Evolutionary conservation across 495 filamentous ascomycete species (phyloP).

Genomic region (Tuber indicum): DNA sequence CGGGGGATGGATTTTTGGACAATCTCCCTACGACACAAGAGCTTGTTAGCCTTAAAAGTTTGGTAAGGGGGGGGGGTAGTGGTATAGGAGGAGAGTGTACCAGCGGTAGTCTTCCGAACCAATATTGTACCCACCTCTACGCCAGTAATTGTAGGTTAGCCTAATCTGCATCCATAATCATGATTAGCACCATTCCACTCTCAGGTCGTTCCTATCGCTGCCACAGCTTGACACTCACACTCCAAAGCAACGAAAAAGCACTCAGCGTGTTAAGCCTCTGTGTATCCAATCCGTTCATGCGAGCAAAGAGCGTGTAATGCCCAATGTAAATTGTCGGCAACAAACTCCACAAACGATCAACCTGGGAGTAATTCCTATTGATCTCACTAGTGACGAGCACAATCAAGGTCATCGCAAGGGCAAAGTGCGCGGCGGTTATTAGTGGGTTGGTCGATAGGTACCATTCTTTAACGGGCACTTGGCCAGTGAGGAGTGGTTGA

Average conservation of each 20-base stretch:
- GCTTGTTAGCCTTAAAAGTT: constrained; percentile 10
- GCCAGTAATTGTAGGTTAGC: constrained; percentile 94
- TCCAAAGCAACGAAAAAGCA: constrained; percentile 69
- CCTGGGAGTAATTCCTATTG: constrained; percentile 88
- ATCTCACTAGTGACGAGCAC: constrained; percentile 71
- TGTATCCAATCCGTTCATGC: constrained; percentile 64
- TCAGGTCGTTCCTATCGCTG: neutral
- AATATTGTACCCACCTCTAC: constrained; percentile 81
- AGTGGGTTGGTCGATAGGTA: constrained; percentile 87
- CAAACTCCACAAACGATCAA: constrained; percentile 87
- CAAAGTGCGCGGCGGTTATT: constrained; percentile 65
- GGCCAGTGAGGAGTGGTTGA: constrained; percentile 48
- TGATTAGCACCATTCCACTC: constrained; percentile 7
- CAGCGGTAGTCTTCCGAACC: constrained; percentile 95
- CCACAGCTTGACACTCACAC: constrained; percentile 53
- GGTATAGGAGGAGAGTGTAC: constrained; percentile 42
- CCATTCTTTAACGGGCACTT: constrained; percentile 53
- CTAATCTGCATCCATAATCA: constrained; percentile 50
- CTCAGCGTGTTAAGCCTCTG: constrained; percentile 66
- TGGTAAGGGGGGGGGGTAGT: neutral
- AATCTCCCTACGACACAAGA: constrained; percentile 44
- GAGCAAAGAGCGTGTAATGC: constrained; percentile 79
- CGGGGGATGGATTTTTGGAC: constrained; percentile 45
- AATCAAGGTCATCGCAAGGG: constrained; percentile 58
- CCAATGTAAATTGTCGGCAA: constrained; percentile 79